phyloP scores from a whole-genome alignment of 1,284 basidiomycete genomes.

The Fistulinella cinereoalba region DNA sequence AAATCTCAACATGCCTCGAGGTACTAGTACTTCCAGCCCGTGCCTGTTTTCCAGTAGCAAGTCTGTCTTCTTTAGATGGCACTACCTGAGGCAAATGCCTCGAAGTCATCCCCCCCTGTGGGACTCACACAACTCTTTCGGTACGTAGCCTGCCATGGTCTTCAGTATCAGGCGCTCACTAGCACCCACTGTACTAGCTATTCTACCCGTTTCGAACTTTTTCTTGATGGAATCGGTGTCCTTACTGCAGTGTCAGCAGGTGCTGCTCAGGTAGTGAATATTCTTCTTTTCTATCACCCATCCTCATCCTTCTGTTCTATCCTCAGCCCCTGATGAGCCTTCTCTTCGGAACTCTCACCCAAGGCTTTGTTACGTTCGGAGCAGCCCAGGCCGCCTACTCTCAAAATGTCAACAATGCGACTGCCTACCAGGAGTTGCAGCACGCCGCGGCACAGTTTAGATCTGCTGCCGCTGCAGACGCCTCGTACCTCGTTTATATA shows the following conservation, averaged over 20 bases:
- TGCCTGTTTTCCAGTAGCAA: too few relatives aligned
- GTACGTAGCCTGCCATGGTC: too few relatives aligned
- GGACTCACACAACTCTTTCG: too few relatives aligned
- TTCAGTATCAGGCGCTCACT: too few relatives aligned
- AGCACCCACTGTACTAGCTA: constrained; percentile 24
- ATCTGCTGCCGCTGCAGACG: constrained; percentile 51
- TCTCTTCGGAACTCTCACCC: constrained; percentile 76
- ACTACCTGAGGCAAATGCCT: too few relatives aligned
- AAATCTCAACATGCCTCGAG: too few relatives aligned
- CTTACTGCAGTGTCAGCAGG: constrained; percentile 68
- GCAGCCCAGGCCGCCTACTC: constrained; percentile 24
- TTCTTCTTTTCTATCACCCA: neutral
- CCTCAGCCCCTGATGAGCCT: constrained; percentile 77
- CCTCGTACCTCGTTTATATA: constrained; percentile 65
- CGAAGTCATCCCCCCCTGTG: too few relatives aligned
- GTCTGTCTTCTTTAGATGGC: too few relatives aligned
- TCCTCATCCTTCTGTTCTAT: neutral
- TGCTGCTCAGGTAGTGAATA: constrained; percentile 76
- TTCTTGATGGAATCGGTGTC: constrained; percentile 65
- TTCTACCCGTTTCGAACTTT: constrained; percentile 58
- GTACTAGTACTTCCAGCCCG: too few relatives aligned
- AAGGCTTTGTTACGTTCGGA: constrained; percentile 70
- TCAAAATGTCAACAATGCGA: constrained; percentile 19
- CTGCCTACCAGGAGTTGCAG: constrained; percentile 32
- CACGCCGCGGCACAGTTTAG: constrained; percentile 51